phyloP scores from a whole-genome alignment of 2,329 filamentous ascomycete genomes.

The Fusarium falciforme region DNA sequence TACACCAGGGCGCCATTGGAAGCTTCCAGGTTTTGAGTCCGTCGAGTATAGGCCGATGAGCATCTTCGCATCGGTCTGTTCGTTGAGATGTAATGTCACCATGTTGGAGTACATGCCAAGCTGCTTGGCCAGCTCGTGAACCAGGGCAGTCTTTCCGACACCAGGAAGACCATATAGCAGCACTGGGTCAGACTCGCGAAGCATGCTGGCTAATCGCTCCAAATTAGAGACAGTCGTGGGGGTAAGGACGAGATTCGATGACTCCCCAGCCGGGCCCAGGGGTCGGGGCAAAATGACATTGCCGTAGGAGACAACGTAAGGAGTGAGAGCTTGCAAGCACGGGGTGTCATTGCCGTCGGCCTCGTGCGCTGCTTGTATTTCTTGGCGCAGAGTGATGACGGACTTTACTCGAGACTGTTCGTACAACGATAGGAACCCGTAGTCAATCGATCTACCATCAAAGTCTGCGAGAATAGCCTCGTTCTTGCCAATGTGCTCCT shows the following conservation, averaged over 20 bases:
- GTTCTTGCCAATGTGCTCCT: slow-evolving; percentile 70
- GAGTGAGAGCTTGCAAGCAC: slow-evolving; percentile 62
- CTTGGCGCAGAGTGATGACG: slow-evolving; percentile 55
- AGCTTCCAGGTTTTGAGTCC: slow-evolving; percentile 86
- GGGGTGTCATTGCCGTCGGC: slow-evolving; percentile 15
- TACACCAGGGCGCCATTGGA: slow-evolving; percentile 91
- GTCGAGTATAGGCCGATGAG: slow-evolving; percentile 95
- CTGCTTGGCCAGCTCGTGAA: slow-evolving; percentile 83
- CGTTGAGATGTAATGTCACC: slow-evolving; percentile 95
- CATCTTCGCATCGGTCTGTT: slow-evolving; percentile 98
- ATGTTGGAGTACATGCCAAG: slow-evolving; percentile 84
- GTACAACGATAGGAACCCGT: slow-evolving; percentile 74
- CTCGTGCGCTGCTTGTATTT: slow-evolving; percentile 45
- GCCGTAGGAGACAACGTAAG: slow-evolving; percentile 73
- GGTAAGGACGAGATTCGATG: slow-evolving; percentile 73
- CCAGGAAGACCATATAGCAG: slow-evolving; percentile 86
- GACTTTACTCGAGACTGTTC: slow-evolving; percentile 66
- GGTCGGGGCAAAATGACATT: slow-evolving; percentile 74
- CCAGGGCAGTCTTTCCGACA: slow-evolving; percentile 88
- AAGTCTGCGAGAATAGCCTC: slow-evolving; percentile 75
- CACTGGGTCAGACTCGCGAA: slow-evolving; percentile 77
- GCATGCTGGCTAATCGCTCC: slow-evolving; percentile 71
- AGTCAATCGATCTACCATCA: slow-evolving; percentile 83
- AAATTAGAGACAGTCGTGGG: slow-evolving; percentile 80
- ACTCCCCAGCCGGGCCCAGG: slow-evolving; percentile 58